A percentile compares a stretch with the other conserved stretches of the same genome.
These are phyloP conservation scores for Loxodes magnus DNA, from an alignment of 73 alveolate species.

Conservation along the genomic window DNA sequence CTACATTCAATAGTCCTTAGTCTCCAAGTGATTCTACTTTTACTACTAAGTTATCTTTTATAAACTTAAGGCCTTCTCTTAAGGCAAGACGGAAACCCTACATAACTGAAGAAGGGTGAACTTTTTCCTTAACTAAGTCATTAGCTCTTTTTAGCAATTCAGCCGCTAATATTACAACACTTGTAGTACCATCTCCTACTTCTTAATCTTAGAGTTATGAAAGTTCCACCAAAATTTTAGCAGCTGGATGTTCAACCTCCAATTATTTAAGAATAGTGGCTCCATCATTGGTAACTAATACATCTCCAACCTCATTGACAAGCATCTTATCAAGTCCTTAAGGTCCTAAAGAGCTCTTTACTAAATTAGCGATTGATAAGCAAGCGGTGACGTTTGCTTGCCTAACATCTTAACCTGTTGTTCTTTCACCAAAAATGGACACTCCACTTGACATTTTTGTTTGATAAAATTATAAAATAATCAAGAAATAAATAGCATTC, in stretches of 20 bases:
- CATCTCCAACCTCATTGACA: constrained; percentile 98
- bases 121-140: constrained; percentile 91
- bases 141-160: constrained; percentile 95
- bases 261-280: constrained; percentile 94
- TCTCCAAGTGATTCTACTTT: constrained; percentile 61
- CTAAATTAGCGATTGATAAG: constrained; percentile 72
- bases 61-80: constrained; percentile 64
- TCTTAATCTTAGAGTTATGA: constrained; percentile 89
- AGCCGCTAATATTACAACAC: constrained; percentile 96
- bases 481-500: no score
- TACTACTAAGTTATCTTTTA: constrained; percentile 62
- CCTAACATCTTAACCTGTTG: background rate
- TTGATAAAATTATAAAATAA: background rate
- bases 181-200: constrained; percentile 99
- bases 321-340: constrained; percentile 98
- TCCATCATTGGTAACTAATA: constrained; percentile 96
- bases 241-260: constrained; percentile 96
- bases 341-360: constrained; percentile 97
- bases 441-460: background rate
- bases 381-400: background rate
- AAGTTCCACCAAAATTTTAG: constrained; percentile 96
- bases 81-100: constrained; percentile 82
- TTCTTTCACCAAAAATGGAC: background rate
- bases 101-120: constrained; percentile 95
- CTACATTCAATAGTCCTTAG: constrained; percentile 79